These are phyloP conservation scores for Phytophthora sp. DNA, from an alignment of 352 stramenopile genomes.

Conservation along the genomic window DNA sequence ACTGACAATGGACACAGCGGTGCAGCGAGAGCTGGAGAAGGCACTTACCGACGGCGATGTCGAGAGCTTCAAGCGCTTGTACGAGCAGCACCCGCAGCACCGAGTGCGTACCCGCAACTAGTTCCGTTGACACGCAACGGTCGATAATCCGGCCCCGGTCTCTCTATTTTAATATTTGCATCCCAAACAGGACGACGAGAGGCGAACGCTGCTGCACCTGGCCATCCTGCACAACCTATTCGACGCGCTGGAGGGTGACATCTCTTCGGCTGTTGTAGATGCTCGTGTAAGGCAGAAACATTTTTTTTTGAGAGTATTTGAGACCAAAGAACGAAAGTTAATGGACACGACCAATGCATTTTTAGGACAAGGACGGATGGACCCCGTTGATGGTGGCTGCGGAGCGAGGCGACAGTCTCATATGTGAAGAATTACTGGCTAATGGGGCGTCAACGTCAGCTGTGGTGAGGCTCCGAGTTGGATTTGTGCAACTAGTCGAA, in stretches of 20 bases:
- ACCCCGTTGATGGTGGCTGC: constrained; percentile 46
- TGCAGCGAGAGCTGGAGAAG: constrained; percentile 24
- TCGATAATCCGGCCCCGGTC: neutral
- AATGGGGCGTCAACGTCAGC: constrained; percentile 35
- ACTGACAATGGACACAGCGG: constrained; percentile 13
- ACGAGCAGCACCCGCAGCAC: constrained; percentile 30
- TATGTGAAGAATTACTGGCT: constrained; percentile 41
- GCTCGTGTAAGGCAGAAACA: constrained; percentile 18
- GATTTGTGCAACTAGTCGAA: neutral
- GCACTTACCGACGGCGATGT: constrained; percentile 26
- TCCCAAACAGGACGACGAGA: constrained; percentile 28
- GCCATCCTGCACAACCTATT: constrained; percentile 37
- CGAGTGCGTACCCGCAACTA: constrained; percentile 23
- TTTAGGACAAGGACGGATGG: constrained; percentile 37
- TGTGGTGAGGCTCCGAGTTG: constrained; percentile 12
- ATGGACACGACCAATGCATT: neutral
- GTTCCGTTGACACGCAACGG: neutral
- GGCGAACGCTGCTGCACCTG: constrained; percentile 38
- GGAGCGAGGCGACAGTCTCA: constrained; percentile 37
- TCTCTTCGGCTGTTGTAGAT: constrained; percentile 25
- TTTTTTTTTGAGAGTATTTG: neutral
- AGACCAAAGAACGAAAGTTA: neutral
- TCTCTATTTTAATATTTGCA: constrained; percentile 12
- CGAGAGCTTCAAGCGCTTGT: constrained; percentile 28
- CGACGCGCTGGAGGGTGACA: constrained; percentile 34